A percentile compares a stretch with the other conserved stretches of the same genome.
Evolutionary conservation across 495 filamentous ascomycete genomes (phyloP).

Genomic region (Clavariopsis aquatica): DNA sequence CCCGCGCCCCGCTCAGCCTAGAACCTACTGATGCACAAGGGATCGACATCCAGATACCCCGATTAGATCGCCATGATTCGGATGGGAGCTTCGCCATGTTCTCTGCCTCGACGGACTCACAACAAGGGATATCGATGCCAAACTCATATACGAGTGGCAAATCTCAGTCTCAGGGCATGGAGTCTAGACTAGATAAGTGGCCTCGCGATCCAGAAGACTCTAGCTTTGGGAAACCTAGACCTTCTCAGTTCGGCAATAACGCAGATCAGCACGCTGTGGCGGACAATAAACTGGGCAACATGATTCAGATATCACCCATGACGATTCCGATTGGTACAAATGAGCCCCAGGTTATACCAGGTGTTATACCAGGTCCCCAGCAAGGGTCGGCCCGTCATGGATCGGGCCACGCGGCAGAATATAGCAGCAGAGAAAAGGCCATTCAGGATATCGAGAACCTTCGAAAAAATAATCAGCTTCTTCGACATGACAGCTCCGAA

Average conservation of each 20-base stretch:
- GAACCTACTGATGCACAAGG: slow-evolving; percentile 37
- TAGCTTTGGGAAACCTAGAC: slow-evolving; percentile 28
- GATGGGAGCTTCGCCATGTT: slow-evolving; percentile 82
- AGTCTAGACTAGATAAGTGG: slow-evolving; percentile 36
- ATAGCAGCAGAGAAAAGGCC: slow-evolving; percentile 28
- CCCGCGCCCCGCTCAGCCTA: slow-evolving; percentile 39
- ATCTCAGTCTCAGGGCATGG: slow-evolving; percentile 47
- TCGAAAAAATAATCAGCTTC: slow-evolving; percentile 36
- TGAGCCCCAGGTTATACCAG: not conserved
- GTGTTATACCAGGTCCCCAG: slow-evolving; percentile 11
- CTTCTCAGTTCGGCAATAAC: not conserved
- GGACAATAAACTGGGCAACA: slow-evolving; percentile 20
- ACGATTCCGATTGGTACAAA: slow-evolving; percentile 26
- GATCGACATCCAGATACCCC: slow-evolving; percentile 45
- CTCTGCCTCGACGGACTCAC: slow-evolving; percentile 66
- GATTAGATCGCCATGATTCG: slow-evolving; percentile 67
- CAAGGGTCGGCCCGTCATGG: slow-evolving; percentile 30
- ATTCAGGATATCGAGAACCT: slow-evolving; percentile 34
- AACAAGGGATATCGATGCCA: slow-evolving; percentile 39
- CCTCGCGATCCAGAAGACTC: slow-evolving; percentile 12
- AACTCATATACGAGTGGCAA: slow-evolving; percentile 50
- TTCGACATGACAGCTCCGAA: slow-evolving; percentile 39
- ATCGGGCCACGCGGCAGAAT: slow-evolving; percentile 13
- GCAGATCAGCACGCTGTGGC: slow-evolving; percentile 11
- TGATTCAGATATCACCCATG: slow-evolving; percentile 27